Evolutionary conservation across 305 asterid genomes (phyloP), one percentile per base, ranked within the genome.

Genomic region (Fraxinus sp.): DNA sequence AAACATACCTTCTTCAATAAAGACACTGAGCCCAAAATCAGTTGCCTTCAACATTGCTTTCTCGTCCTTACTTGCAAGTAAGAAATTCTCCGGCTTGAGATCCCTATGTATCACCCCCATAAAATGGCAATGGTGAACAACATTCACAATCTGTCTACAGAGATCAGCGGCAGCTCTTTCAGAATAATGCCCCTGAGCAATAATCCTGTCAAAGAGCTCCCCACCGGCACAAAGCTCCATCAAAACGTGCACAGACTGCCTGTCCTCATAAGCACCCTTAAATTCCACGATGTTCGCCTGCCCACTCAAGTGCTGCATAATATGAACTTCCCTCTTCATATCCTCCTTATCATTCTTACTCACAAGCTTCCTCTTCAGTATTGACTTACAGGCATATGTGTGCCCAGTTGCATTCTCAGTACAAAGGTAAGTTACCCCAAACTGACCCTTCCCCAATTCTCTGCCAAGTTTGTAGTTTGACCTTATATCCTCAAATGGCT

Each of bases 171-270:
- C 94, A 66, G 85, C 91, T 64, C 86, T 87, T 84, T 91, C 93
- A 8, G 94, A 89, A 66, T 91, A 91, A 84, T 88, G 90, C 30
- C 94, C 93, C 87, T 84, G 88, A 0, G 93, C 92, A 14, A 91
- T 91, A 80, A 91, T 91, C 84, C 85, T 83, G 64, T 91, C 94
- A 49, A 91, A 91, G 1, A 91, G 89, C 88, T 91, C 93, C 22
- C 94, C 94, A 2, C 94, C 94, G 2, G 88, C 88, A 83, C 94
- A 91, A 37, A 91, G 89, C 89, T 90, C 94, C 94, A 91, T 91
- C 0, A 91, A 85, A 32, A 91, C 83, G 81, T 91, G 94, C 85
- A 91, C 93, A 22, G 91, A 81, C 2, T 55, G 82, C 76, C 86
- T 85, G 79, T 90, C 94, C 88, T 91, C 94, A 79, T 85, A 89